phyloP scores from a whole-genome alignment of 108 stramenopile species.

The Nitzschia sp. region DNA sequence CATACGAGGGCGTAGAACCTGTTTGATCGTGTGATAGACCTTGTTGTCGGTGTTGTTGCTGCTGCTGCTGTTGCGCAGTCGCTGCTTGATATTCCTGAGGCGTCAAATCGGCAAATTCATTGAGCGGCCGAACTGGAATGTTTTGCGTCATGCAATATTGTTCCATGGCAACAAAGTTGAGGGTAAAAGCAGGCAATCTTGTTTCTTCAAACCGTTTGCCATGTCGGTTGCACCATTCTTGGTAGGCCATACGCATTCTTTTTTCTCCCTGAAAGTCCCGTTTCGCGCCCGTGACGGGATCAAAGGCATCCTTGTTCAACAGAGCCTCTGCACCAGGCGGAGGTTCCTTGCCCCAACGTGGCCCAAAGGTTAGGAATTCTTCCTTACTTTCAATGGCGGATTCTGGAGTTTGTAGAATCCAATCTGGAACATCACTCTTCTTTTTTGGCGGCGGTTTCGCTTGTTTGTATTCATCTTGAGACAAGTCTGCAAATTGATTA shows the following conservation, averaged over 20 bases:
- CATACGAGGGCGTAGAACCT: conserved; percentile 1
- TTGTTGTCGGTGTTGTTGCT: no score
- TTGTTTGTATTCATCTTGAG: conserved; percentile 23
- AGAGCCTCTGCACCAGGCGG: neutral
- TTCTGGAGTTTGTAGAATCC: neutral
- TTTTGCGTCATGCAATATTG: conserved; percentile 4
- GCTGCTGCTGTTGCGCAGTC: neutral
- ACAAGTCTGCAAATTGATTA: conserved; percentile 27
- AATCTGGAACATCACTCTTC: conserved; percentile 4
- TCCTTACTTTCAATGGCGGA: neutral
- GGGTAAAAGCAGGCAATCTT: conserved; percentile 21
- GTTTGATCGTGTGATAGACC: no score
- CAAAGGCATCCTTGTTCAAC: conserved; percentile 2
- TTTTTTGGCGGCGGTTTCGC: neutral
- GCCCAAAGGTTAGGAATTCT: conserved; percentile 7
- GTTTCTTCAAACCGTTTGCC: conserved; percentile 24
- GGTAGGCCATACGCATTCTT: conserved; percentile 13
- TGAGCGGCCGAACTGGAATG: conserved; percentile 16
- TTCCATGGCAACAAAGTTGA: conserved; percentile 15
- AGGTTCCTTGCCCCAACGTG: conserved; percentile 5
- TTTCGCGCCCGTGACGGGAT: conserved; percentile 3
- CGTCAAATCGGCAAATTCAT: conserved; percentile 26
- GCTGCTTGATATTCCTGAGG: conserved; percentile 16
- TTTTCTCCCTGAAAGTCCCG: conserved; percentile 6
- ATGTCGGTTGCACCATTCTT: conserved; percentile 18